Evolutionary conservation across 768 basidiomycete species (phyloP).

Genomic region (Amanita fuliginea): DNA sequence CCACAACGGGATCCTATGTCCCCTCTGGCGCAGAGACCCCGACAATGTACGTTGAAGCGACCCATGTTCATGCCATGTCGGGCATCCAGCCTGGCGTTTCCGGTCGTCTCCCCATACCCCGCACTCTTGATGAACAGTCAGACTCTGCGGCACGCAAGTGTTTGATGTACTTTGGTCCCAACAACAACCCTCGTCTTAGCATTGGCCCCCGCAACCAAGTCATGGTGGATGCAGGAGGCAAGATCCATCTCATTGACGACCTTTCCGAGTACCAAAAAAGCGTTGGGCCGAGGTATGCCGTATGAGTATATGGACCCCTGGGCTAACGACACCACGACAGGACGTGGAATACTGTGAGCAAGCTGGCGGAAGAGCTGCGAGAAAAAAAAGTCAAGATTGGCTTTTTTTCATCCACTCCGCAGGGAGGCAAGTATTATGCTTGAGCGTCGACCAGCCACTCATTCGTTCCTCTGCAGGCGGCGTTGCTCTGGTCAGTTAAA

Average conservation of each 20-base stretch:
- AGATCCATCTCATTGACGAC: slow-evolving; percentile 80
- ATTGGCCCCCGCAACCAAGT: slow-evolving; percentile 84
- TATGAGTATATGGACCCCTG: not conserved
- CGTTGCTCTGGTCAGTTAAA: slow-evolving; percentile 71
- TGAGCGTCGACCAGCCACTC: slow-evolving; percentile 3
- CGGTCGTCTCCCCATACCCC: slow-evolving; percentile 57
- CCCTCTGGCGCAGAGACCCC: slow-evolving; percentile 72
- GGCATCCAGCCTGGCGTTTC: slow-evolving; percentile 33
- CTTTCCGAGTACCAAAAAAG: slow-evolving; percentile 67
- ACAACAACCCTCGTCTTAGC: slow-evolving; percentile 72
- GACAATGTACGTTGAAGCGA: slow-evolving; percentile 51
- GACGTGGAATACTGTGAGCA: slow-evolving; percentile 75
- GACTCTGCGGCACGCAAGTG: slow-evolving; percentile 82
- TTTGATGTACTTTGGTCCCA: slow-evolving; percentile 73
- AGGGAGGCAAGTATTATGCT: slow-evolving; percentile 53
- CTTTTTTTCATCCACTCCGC: slow-evolving; percentile 93
- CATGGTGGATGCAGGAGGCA: slow-evolving; percentile 76
- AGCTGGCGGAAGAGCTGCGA: slow-evolving; percentile 75
- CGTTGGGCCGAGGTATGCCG: slow-evolving; percentile 45
- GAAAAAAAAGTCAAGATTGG: slow-evolving; percentile 83
- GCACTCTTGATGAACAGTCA: slow-evolving; percentile 75
- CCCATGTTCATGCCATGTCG: slow-evolving; percentile 34
- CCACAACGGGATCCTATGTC: slow-evolving; percentile 68
- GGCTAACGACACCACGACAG: slow-evolving; percentile 13
- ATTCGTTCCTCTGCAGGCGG: slow-evolving; percentile 48